Conservation (phyloP, 345 rosid genomes). For the Hypericum androsaemum region DNA sequence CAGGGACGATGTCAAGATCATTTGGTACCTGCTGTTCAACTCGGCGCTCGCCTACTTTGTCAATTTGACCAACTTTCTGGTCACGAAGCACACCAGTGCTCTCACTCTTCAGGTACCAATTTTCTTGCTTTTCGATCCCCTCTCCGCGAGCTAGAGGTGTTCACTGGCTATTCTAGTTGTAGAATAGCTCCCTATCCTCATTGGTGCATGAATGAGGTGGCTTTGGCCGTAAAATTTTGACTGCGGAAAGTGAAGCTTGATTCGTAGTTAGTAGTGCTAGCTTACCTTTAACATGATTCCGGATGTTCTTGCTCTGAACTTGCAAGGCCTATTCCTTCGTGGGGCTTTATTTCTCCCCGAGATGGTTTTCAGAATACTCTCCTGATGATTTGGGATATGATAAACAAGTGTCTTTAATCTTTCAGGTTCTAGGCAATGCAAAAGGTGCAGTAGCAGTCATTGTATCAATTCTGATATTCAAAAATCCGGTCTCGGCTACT, state of each 20-base stretch:
- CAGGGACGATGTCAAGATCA: slow-evolving; percentile 34
- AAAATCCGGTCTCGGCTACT: slow-evolving; percentile 42
- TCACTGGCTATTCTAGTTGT: too few species aligned
- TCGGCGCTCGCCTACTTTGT: slow-evolving; percentile 43
- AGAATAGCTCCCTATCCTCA: too few species aligned
- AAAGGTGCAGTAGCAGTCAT: slow-evolving; percentile 56
- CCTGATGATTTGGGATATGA: too few species aligned
- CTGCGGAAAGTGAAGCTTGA: too few species aligned
- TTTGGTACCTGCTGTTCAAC: slow-evolving; percentile 46
- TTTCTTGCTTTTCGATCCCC: too few species aligned
- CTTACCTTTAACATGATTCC: background rate
- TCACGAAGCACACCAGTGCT: slow-evolving; percentile 49
- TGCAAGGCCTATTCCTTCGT: background rate
- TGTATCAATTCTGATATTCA: slow-evolving; percentile 44
- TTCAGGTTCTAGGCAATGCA: slow-evolving; percentile 58
- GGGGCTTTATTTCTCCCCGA: too few species aligned
- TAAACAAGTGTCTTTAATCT: too few species aligned
- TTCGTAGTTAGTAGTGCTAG: too few species aligned
- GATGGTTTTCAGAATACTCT: too few species aligned
- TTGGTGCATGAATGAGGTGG: too few species aligned
- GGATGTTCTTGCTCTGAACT: background rate
- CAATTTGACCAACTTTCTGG: slow-evolving; percentile 50
- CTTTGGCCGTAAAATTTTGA: too few species aligned
- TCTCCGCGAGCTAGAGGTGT: too few species aligned
- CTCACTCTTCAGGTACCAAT: slow-evolving; percentile 41